These are phyloP conservation scores for Scenedesmus sp. DNA, from an alignment of 163 green algal genomes.

Conservation along the genomic window DNA sequence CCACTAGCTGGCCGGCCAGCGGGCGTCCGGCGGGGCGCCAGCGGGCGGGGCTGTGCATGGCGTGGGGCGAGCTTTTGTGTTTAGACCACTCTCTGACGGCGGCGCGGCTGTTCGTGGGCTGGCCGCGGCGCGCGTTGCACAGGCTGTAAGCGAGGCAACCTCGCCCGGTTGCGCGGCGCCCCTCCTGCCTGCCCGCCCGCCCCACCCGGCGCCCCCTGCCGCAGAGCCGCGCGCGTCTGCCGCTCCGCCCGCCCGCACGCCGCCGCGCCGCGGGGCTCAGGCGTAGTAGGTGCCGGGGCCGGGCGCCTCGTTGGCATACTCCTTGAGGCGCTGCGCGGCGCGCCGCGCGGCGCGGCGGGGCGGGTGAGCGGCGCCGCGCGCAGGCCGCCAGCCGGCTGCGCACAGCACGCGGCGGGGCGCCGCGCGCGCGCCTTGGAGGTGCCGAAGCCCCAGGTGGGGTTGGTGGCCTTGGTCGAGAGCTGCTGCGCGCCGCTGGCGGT, in stretches of 20 bases:
- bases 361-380: no score
- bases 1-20: no score
- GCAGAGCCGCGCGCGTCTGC: background rate
- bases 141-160: background rate
- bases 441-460: conserved; percentile 69
- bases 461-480: conserved; percentile 60
- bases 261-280: background rate
- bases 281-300: conserved; percentile 50
- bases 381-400: background rate
- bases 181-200: no score
- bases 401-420: no score
- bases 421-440: conserved; percentile 57
- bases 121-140: background rate
- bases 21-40: no score
- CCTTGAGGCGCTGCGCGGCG: conserved; percentile 44
- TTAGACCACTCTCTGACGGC: no score
- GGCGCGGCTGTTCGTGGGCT: background rate
- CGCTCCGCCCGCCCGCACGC: no score
- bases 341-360: no score
- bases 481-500: conserved; percentile 57
- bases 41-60: no score
- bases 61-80: no score
- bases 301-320: conserved; percentile 38
- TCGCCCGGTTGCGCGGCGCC: no score
- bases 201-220: no score